A percentile compares a stretch with the other conserved stretches of the same genome.
These are phyloP conservation scores for Ophiostoma tasmaniense DNA, from an alignment of 2,329 filamentous ascomycete genomes.

Conservation along the genomic window DNA sequence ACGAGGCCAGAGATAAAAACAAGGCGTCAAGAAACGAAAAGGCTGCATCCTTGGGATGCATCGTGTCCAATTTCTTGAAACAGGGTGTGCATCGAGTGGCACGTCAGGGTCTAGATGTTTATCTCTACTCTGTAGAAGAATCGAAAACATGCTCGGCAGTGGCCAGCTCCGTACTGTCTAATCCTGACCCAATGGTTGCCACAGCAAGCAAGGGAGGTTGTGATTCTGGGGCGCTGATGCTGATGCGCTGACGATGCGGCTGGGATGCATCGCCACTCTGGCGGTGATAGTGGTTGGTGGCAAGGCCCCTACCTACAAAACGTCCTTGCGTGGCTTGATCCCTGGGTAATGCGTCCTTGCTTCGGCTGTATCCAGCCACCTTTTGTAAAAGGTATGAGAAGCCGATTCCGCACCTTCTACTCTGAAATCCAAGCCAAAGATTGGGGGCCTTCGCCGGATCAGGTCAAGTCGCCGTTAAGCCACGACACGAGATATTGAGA, in stretches of 20 bases:
- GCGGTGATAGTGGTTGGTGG: not conserved
- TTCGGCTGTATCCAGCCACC: not conserved
- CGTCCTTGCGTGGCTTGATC: not conserved
- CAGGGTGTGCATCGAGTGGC: not conserved
- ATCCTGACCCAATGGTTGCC: not conserved
- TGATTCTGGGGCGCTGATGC: not conserved
- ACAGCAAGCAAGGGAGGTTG: not conserved
- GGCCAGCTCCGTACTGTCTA: not conserved
- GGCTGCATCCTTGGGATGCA: not conserved
- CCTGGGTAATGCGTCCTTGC: not conserved
- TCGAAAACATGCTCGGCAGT: not conserved
- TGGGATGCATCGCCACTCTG: not conserved
- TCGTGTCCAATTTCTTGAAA: not conserved
- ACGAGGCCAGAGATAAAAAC: not conserved
- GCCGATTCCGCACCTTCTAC: not conserved
- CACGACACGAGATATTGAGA: not conserved
- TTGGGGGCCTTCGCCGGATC: constrained; percentile 3
- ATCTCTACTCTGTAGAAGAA: not conserved
- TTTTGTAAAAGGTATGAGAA: not conserved
- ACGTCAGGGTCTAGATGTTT: not conserved
- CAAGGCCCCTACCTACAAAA: not conserved
- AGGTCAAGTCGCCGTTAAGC: constrained; percentile 3
- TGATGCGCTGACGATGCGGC: not conserved
- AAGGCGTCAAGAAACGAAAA: too few species aligned
- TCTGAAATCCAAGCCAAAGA: not conserved